Evolutionary conservation across 805 yeast species (phyloP), one percentile per base, ranked within the genome.

Genomic region (Saccharomycopsis javanensis): DNA sequence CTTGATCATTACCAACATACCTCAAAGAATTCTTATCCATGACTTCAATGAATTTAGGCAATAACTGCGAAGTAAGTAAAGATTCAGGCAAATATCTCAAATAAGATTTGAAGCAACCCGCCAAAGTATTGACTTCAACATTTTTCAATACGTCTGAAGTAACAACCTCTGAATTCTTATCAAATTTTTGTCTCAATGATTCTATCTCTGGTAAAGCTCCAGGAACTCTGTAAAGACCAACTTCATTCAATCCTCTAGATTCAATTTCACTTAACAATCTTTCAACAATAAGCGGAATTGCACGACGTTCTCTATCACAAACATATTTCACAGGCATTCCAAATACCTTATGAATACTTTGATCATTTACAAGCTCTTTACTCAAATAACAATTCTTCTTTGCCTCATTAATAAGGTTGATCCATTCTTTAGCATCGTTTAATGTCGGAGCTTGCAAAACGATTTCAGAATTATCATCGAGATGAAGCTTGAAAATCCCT

Each of bases 11-110:
- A 1, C 64, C 64, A 34, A 67, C 70, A 7, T 23, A 20, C 13
- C 25, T 42, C 48, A 42, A 20, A 3, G 28, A 42, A 42, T 42
- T 42, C 28, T 42, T 42, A 42, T 42, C 48, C 48, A 42, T 42
- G 2, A 68, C 68, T 1, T 75, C 73, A 16, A 77, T 77, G 64
- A 88, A 82, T 20, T 75, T 74, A 5, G 80, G 81, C 25, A 90
- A 78, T n/a, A 81, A 77, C 30, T 78, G 80, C 59, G 79, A 82
- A 0, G 92, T 81, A 50, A 91, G 77, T 35, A 89, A 70, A 2
- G 95, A 87, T 64, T 89, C 96, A 0, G 97, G 96, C 35, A 91
- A 72, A 63, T 89, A 97, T 64, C 97, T 78, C 63, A 91, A 72
- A 66, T 80, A 91, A 61, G 86, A 77, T 67, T 91, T 91, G 64